These are phyloP conservation scores for Nakaseomyces kungkrabaensis DNA, from an alignment of 1,139 yeast genomes.

Conservation along the genomic window DNA sequence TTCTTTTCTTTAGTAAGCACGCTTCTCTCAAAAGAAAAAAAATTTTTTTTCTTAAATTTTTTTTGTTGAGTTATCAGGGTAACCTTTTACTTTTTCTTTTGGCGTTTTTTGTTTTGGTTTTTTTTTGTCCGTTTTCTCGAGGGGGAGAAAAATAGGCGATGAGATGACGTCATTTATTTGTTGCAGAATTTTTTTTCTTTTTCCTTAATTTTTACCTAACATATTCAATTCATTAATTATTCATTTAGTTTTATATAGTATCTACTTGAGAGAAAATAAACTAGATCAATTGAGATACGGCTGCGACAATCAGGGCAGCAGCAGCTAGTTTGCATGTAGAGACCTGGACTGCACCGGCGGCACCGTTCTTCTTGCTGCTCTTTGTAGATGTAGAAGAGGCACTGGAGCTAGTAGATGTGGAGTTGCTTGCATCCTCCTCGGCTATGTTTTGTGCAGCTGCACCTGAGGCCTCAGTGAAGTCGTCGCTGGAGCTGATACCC, in stretches of 20 bases:
- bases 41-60: too few species aligned
- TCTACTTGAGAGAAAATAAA: too few species aligned
- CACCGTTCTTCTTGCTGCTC: conserved; percentile 1
- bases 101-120: too few species aligned
- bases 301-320: neutral
- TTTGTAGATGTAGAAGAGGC: conserved; percentile 41
- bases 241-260: too few species aligned
- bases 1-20: neutral
- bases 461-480: conserved; percentile 1
- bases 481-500: neutral
- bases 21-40: neutral
- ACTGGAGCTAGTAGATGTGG: neutral
- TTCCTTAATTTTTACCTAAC: too few species aligned
- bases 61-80: too few species aligned
- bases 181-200: too few species aligned
- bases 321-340: neutral
- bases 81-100: too few species aligned
- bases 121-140: too few species aligned
- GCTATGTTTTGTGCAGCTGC: conserved; percentile 4
- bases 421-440: conserved; percentile 19
- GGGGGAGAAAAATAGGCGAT: too few species aligned
- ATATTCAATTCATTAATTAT: too few species aligned
- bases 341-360: neutral
- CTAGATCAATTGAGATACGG: neutral
- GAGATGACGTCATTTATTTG: too few species aligned